Evolutionary conservation across 345 rosid species (phyloP), one percentile per base, ranked within the genome.

Genomic region (Eutrema japonicum): DNA sequence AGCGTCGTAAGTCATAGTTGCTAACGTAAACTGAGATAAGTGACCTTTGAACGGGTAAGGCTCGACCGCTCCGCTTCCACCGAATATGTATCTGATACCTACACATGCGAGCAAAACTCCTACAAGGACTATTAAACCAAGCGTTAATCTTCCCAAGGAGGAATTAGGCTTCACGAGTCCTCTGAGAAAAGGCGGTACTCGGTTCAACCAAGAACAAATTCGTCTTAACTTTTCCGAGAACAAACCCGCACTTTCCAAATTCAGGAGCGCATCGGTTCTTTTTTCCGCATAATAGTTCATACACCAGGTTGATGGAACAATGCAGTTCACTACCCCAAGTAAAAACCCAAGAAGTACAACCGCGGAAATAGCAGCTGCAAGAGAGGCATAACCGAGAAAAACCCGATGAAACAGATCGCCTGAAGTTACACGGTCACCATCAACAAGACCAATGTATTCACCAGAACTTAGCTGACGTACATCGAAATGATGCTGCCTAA

Each of bases 1-100:
- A 48, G 99, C 94, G 37, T 90, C 97, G 10, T 90, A 92, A 4
- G 99, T 95, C 99, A 95, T 92, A 2, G 99, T 87, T 49, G 89
- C 77, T 69, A 95, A 60, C 9, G 99, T 95, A 83, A 95, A 95
- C 76, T 92, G 92, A 35, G 99, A 95, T 75, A 79, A 76, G 47
- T 88, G 84, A 74, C 96, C 90, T 49, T 87, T 85, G 75, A 82
- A 77, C 0, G 76, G 70, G 80, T 90, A 90, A 49, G 94, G 84
- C 69, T 82, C 85, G n/a, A 83, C 83, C 0, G 94, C 97, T 35
- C 96, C 98, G 53, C 70, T 89, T 68, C 99, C 98, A 38, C 98
- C 98, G 41, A 78, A 92, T 45, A 92, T 81, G 71, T 82, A 81
- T 53, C 72, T 80, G 26, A 89, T 82, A 8, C 94, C 89, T 2